Evolutionary conservation across 1,284 basidiomycete genomes (phyloP), one percentile per base, ranked within the genome.

Genomic region (Agroathelia rolfsii): DNA sequence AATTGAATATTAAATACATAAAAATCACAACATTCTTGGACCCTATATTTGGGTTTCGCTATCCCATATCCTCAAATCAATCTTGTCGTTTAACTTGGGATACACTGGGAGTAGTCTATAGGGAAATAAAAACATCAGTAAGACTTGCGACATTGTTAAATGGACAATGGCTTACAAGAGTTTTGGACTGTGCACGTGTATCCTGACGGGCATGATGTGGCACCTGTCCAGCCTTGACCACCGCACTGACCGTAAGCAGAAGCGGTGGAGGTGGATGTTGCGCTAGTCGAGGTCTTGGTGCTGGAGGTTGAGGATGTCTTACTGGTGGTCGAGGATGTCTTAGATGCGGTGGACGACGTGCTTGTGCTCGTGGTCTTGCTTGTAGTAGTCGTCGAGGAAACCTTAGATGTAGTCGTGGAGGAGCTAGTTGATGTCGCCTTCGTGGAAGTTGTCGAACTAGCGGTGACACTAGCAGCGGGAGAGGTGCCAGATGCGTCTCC

Each of bases 231-330:
- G 14, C 50, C 49, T 13, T 34, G 30, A 52, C 63, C 65, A 43
- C 68, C 67, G 35, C 67, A 72, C 43, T 72, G 67, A 18, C 58
- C 65, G 34, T 56, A 69, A 10, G 52, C 61, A 14, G 47, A 30
- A 10, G 49, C 51, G 19, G 41, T 36, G 33, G 48, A 39, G 2
- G 51, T 53, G 2, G 54, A 43, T 14, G 43, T 36, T 17, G 51
- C 41, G 10, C 46, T 40, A 2, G 51, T 45, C 8, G 46, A 43
- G 3, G 46, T 48, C 1, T 50, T 42, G 13, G 51, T 51, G 7
- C 47, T 49, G 11, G 38, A 39, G n/a, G 36, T 38, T 3, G 41
- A 36, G 20, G 29, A 36, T 4, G 24, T 19, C 17, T 36, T 39
- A 14, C 16, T 38, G 3, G 40, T 35, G 8, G 42, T 36, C 1